phyloP scores from a whole-genome alignment of 164 flowering plant species.

The Annona squamosa region DNA sequence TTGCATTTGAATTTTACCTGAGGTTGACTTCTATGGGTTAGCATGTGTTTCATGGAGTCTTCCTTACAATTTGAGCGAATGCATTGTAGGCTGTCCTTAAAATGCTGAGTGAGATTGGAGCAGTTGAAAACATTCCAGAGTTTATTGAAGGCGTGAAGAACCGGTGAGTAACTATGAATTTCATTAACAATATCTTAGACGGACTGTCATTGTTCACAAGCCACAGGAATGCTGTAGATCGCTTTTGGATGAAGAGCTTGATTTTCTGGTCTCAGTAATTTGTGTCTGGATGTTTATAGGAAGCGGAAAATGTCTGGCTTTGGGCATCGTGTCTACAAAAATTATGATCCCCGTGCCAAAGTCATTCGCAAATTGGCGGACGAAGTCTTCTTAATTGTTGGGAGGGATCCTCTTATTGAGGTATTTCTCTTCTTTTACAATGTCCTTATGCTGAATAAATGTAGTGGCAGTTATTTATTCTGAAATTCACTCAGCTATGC shows the following conservation, averaged over 20 bases:
- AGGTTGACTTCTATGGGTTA: background rate
- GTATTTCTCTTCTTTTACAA: conserved; percentile 22
- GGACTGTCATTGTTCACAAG: background rate
- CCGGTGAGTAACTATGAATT: conserved; percentile 33
- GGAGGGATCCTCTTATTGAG: conserved; percentile 98
- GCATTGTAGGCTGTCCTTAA: conserved; percentile 83
- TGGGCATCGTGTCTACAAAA: conserved; percentile 98
- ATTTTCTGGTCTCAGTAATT: background rate
- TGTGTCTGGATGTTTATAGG: conserved; percentile 27
- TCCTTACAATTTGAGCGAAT: conserved; percentile 4
- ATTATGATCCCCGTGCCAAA: conserved; percentile 97
- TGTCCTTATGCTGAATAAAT: too few species aligned
- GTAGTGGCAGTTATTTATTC: too few species aligned
- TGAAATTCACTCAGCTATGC: too few species aligned
- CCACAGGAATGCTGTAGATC: background rate
- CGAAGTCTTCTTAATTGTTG: conserved; percentile 97
- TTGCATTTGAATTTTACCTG: background rate
- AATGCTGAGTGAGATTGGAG: conserved; percentile 93
- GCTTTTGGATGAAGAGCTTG: background rate
- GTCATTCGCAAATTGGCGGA: conserved; percentile 87
- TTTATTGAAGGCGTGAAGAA: conserved; percentile 95
- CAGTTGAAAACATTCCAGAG: conserved; percentile 86
- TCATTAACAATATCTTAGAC: background rate
- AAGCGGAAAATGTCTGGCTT: conserved; percentile 98
- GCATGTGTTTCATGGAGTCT: background rate